Percentiles rank a stretch among this genome's conserved stretches.
Conservation (phyloP, 495 filamentous ascomycete species). For the Delitschia confertaspora region DNA sequence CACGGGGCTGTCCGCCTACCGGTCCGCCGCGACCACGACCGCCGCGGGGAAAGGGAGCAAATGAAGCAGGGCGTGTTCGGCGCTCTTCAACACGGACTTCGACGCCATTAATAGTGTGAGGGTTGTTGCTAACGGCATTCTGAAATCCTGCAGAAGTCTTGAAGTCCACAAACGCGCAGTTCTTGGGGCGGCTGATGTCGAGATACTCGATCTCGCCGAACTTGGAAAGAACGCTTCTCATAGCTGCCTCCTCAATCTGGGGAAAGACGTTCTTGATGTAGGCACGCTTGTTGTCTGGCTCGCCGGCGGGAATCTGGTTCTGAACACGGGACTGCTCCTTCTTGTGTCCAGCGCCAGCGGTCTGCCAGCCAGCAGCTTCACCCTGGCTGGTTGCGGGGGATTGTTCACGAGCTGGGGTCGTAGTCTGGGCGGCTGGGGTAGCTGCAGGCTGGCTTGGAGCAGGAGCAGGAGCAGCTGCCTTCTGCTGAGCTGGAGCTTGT, state of each 20-base stretch:
- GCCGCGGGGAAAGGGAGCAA: slow-evolving; percentile 30
- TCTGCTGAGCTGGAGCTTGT: slow-evolving; percentile 24
- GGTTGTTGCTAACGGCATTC: slow-evolving; percentile 74
- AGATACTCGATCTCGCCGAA: slow-evolving; percentile 78
- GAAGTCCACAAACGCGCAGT: slow-evolving; percentile 95
- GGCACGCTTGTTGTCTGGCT: slow-evolving; percentile 48
- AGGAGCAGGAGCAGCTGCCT: slow-evolving; percentile 14
- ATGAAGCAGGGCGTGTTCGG: slow-evolving; percentile 57
- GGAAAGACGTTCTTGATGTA: slow-evolving; percentile 94
- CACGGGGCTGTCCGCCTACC: slow-evolving; percentile 39
- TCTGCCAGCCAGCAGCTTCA: slow-evolving; percentile 64
- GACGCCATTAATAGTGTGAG: slow-evolving; percentile 72
- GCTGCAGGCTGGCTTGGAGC: slow-evolving; percentile 17
- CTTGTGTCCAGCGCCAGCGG: slow-evolving; percentile 64
- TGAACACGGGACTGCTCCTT: slow-evolving; percentile 65
- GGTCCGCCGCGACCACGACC: slow-evolving; percentile 46
- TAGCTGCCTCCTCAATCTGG: slow-evolving; percentile 59
- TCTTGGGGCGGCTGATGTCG: slow-evolving; percentile 87
- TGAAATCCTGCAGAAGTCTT: slow-evolving; percentile 65
- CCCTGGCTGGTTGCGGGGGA: slow-evolving; percentile 36
- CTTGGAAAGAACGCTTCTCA: slow-evolving; percentile 55
- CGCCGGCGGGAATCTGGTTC: slow-evolving; percentile 35
- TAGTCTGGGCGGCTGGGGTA: slow-evolving; percentile 24
- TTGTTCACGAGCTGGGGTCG: slow-evolving; percentile 40
- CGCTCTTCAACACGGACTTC: slow-evolving; percentile 82